Percentiles rank a stretch among this genome's conserved stretches.
These are phyloP conservation scores for Neofusicoccum parvum DNA, from an alignment of 2,329 filamentous ascomycete species.

Conservation along the genomic window DNA sequence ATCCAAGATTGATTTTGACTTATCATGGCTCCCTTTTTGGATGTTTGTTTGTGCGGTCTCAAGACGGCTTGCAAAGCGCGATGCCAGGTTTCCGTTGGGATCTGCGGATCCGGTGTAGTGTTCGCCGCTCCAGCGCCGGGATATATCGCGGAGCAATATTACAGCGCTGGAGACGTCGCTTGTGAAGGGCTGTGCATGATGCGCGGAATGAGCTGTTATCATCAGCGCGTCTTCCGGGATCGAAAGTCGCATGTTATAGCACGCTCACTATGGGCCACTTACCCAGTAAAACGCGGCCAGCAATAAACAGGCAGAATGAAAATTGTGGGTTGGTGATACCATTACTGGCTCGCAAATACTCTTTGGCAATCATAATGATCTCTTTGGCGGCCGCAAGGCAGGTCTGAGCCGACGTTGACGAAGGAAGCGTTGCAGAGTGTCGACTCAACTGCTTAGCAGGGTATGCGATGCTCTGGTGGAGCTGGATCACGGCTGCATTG, in stretches of 20 bases:
- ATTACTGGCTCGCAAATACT: conserved; percentile 29
- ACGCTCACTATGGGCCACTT: neutral
- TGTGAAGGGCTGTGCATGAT: conserved; percentile 34
- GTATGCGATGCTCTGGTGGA: conserved; percentile 35
- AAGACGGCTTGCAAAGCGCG: conserved; percentile 39
- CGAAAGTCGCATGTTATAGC: neutral
- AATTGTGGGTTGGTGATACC: conserved; percentile 38
- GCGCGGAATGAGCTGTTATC: conserved; percentile 34
- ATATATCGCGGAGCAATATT: conserved; percentile 39
- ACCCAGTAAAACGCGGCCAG: conserved; percentile 34
- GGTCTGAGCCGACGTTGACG: conserved; percentile 28
- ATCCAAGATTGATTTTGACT: conserved; percentile 29
- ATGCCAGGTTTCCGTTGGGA: conserved; percentile 33
- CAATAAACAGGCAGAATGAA: conserved; percentile 33
- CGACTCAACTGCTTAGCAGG: conserved; percentile 34
- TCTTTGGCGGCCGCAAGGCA: conserved; percentile 31
- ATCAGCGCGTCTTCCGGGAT: neutral
- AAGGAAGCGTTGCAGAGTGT: conserved; percentile 27
- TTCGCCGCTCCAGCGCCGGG: conserved; percentile 41
- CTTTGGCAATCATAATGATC: conserved; percentile 29
- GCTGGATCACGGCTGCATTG: conserved; percentile 31
- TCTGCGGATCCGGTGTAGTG: conserved; percentile 19
- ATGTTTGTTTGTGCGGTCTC: conserved; percentile 27
- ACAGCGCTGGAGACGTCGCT: conserved; percentile 38
- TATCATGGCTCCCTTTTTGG: neutral